Conservation (phyloP, 345 rosid genomes). For the Cardamine resedifolia region DNA sequence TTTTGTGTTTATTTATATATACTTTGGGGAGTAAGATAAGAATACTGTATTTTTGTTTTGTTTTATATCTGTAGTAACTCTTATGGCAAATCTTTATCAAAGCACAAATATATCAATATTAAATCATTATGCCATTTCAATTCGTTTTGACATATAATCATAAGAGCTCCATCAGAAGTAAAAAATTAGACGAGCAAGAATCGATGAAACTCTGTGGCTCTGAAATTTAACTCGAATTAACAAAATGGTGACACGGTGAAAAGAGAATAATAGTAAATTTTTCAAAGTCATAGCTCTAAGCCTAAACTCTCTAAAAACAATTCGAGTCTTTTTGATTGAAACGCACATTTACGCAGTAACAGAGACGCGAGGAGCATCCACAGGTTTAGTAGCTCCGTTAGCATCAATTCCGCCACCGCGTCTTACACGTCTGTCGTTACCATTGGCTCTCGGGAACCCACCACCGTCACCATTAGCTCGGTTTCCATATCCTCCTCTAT, state of each 20-base stretch:
- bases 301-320: slow-evolving; percentile 32
- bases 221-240: slow-evolving; percentile 19
- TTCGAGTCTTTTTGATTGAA: background rate
- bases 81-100: slow-evolving; percentile 1
- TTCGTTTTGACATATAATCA: background rate
- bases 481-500: slow-evolving; percentile 62
- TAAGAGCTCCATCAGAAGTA: background rate
- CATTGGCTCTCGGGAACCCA: slow-evolving; percentile 23
- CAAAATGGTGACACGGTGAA: slow-evolving; percentile 17
- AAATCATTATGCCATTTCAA: background rate
- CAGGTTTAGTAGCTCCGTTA: slow-evolving; percentile 28
- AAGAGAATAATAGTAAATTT: background rate
- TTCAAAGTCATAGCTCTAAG: background rate
- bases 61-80: slow-evolving; percentile 11
- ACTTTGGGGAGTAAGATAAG: background rate
- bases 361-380: slow-evolving; percentile 30
- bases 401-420: slow-evolving; percentile 36
- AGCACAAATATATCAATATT: background rate
- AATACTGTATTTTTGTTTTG: slow-evolving; percentile 24
- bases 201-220: slow-evolving; percentile 17
- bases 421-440: slow-evolving; percentile 29
- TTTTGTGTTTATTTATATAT: slow-evolving; percentile 15
- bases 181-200: slow-evolving; percentile 10
- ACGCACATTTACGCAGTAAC: slow-evolving; percentile 36
- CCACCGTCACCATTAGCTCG: slow-evolving; percentile 59